Percentiles rank a stretch among this genome's conserved stretches.
Evolutionary conservation across 2,329 filamentous ascomycete species (phyloP).

Genomic region (Aspergillus sp.): DNA sequence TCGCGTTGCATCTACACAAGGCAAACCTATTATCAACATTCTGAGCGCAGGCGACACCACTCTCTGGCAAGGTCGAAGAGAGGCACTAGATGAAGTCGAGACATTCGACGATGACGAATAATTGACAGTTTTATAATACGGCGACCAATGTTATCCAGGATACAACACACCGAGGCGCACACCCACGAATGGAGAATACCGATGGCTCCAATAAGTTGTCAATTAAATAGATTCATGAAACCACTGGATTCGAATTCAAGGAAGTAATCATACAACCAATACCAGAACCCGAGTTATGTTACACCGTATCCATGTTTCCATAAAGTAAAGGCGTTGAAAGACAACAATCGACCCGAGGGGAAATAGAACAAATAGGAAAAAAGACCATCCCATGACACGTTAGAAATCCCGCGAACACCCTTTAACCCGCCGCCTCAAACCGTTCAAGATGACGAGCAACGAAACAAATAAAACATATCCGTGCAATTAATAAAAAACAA

Average conservation of each 20-base stretch:
- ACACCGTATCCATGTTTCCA: conserved; percentile 46
- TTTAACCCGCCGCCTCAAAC: conserved; percentile 46
- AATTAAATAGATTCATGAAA: conserved; percentile 13
- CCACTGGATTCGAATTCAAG: conserved; percentile 36
- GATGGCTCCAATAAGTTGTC: not conserved
- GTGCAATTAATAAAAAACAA: conserved; percentile 57
- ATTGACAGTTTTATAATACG: not conserved
- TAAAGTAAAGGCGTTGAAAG: conserved; percentile 30
- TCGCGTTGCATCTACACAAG: conserved; percentile 71
- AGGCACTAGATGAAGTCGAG: conserved; percentile 86
- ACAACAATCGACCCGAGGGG: conserved; percentile 40
- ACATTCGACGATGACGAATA: conserved; percentile 62
- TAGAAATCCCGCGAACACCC: conserved; percentile 48
- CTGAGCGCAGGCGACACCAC: conserved; percentile 63
- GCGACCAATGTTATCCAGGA: not conserved
- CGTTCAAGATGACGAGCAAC: conserved; percentile 43
- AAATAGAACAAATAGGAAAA: conserved; percentile 33
- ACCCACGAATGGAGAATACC: not conserved
- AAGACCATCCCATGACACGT: conserved; percentile 51
- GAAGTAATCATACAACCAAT: conserved; percentile 32
- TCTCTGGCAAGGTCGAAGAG: conserved; percentile 60
- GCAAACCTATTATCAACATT: conserved; percentile 84
- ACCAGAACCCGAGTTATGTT: conserved; percentile 46
- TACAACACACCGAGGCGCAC: not conserved
- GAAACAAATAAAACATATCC: conserved; percentile 38